Conservation (phyloP, 75 land plant genomes). For the Picea sitchensis region DNA sequence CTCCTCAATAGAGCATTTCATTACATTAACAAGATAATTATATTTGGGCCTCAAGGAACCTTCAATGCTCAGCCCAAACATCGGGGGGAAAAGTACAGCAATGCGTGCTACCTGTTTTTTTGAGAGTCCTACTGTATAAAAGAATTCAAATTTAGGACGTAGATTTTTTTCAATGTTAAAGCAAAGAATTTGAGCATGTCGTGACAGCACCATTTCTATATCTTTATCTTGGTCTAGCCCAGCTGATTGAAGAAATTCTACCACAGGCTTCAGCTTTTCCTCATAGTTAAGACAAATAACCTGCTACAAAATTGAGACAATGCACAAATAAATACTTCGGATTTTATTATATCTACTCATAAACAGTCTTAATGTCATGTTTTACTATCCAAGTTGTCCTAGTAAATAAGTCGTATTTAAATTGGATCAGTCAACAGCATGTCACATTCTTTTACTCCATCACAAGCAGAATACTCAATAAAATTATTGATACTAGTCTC, state of each 20-base stretch:
- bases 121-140: too few species aligned
- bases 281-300: slow-evolving; percentile 28
- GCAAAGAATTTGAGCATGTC: slow-evolving; percentile 32
- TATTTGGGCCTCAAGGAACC: too few species aligned
- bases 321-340: not conserved
- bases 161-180: slow-evolving; percentile 36
- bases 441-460: not conserved
- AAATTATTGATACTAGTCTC: not conserved
- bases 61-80: slow-evolving; percentile 39
- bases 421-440: not conserved
- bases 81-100: slow-evolving; percentile 27
- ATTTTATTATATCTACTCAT: not conserved
- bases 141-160: slow-evolving; percentile 30
- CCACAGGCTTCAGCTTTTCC: too few species aligned
- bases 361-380: not conserved
- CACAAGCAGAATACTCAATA: not conserved
- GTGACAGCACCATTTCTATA: slow-evolving; percentile 28
- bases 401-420: not conserved
- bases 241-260: too few species aligned
- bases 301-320: slow-evolving; percentile 13
- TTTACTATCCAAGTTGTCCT: not conserved
- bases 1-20: slow-evolving; percentile 23
- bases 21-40: slow-evolving; percentile 23
- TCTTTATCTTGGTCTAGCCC: slow-evolving; percentile 23
- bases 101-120: slow-evolving; percentile 21